Conservation (phyloP, 1,284 basidiomycete genomes). For the Rhodotorula sp. region DNA sequence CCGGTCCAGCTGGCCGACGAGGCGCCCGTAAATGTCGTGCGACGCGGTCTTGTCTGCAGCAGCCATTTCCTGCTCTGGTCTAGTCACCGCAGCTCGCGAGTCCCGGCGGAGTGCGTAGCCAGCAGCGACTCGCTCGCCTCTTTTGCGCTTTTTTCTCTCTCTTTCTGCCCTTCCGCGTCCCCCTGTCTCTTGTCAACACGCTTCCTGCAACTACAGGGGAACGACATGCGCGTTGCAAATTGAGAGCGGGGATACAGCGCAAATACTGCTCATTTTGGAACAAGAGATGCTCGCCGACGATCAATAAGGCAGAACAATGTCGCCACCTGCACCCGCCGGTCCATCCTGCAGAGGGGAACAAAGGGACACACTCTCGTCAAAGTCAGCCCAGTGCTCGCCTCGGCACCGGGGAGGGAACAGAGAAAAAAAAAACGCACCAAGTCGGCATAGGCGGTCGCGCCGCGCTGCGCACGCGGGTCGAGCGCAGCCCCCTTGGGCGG, state of each 20-base stretch:
- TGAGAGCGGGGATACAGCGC: no score
- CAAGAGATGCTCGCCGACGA: no score
- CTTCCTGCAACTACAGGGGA: no score
- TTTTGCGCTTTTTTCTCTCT: no score
- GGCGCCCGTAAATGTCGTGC: slow-evolving; percentile 1
- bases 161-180: no score
- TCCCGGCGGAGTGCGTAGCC: not conserved
- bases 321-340: slow-evolving; percentile 14
- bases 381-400: not conserved
- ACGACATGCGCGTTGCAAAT: no score
- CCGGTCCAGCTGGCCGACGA: slow-evolving; percentile 67
- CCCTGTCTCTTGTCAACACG: no score
- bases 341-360: slow-evolving; percentile 13
- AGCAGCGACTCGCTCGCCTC: no score
- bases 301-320: slow-evolving; percentile 29
- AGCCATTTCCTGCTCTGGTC: not conserved
- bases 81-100: not conserved
- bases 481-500: slow-evolving; percentile 31
- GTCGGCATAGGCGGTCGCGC: slow-evolving; percentile 34
- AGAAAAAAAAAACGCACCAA: slow-evolving; percentile 13
- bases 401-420: no score
- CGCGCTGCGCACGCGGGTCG: slow-evolving; percentile 34
- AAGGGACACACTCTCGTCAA: no score
- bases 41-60: slow-evolving; percentile 5
- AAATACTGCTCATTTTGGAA: no score